These are phyloP conservation scores for Gaeumannomyces sp. DNA, from an alignment of 2,329 filamentous ascomycete species.

Conservation along the genomic window DNA sequence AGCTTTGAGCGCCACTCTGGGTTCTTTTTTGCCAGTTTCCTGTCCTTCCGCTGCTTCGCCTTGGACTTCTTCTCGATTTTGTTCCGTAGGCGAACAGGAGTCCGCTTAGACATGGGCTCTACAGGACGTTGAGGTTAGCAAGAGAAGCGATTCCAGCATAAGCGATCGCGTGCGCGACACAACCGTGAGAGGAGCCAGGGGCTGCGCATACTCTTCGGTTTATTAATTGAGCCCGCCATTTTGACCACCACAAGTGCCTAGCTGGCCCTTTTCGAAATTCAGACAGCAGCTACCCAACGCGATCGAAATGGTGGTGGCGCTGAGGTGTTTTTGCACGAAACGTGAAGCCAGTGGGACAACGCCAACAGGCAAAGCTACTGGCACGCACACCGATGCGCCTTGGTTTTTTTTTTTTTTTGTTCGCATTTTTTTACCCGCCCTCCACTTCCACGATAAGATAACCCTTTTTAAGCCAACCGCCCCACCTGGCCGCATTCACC, in stretches of 20 bases:
- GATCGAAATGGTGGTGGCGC: not conserved
- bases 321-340: not conserved
- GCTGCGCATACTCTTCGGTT: conserved; percentile 40
- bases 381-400: not conserved
- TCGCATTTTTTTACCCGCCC: not conserved
- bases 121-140: conserved; percentile 14
- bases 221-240: conserved; percentile 50
- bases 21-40: conserved; percentile 90
- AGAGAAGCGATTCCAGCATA: not conserved
- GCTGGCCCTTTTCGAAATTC: not conserved
- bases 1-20: conserved; percentile 91
- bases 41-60: conserved; percentile 84
- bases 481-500: not conserved
- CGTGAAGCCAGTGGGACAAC: not conserved
- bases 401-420: not conserved
- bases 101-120: conserved; percentile 96
- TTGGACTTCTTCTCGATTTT: conserved; percentile 92
- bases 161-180: not conserved
- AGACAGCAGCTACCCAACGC: not conserved
- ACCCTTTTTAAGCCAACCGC: not conserved
- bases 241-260: conserved; percentile 11
- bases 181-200: conserved; percentile 18
- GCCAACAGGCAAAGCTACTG: not conserved
- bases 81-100: conserved; percentile 80
- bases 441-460: not conserved